Evolutionary conservation across 73 alveolate genomes (phyloP).

Genomic region (Paramecium sonneborni): DNA sequence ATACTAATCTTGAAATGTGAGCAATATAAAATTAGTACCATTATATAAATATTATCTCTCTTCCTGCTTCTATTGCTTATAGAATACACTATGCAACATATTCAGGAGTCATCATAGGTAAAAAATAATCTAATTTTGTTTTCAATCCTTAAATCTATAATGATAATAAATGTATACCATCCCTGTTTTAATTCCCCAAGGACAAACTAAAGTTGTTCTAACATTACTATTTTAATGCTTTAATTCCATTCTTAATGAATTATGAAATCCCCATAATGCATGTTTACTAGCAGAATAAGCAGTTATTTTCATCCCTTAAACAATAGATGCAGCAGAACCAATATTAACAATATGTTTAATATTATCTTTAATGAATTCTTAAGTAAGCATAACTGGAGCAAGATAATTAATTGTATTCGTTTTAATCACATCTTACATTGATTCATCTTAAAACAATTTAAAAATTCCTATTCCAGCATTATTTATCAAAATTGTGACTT

Average conservation of each 20-base stretch:
- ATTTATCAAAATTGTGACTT: not conserved
- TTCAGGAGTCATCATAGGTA: no score
- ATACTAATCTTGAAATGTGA: not conserved
- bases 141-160: not conserved
- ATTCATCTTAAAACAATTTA: not conserved
- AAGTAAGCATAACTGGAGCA: not conserved
- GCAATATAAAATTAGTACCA: constrained; percentile 4
- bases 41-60: not conserved
- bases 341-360: not conserved
- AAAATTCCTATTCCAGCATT: constrained; percentile 15
- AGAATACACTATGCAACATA: not conserved
- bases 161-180: no score
- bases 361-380: not conserved
- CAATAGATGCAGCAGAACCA: constrained; percentile 1
- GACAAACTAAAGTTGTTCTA: not conserved
- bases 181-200: not conserved
- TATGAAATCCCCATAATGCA: not conserved
- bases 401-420: not conserved
- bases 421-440: not conserved
- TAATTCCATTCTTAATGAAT: not conserved
- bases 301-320: constrained; percentile 29
- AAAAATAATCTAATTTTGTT: not conserved
- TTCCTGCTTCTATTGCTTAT: not conserved
- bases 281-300: not conserved
- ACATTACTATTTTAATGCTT: not conserved